Conservation (phyloP, 495 filamentous ascomycete species). For the Friedmanniomyces simplex region DNA sequence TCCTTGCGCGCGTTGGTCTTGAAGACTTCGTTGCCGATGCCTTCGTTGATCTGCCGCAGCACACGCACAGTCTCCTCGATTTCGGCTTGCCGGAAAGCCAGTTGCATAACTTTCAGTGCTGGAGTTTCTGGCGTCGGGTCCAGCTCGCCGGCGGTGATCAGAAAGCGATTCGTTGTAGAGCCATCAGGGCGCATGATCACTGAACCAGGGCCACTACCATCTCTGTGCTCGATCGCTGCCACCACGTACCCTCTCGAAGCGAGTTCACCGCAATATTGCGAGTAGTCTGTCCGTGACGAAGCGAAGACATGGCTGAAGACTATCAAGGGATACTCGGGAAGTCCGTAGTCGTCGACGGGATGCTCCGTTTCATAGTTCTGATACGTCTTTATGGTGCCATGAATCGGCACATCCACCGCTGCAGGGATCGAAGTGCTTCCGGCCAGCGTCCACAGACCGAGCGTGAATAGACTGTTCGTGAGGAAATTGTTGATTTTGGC, state of each 20-base stretch:
- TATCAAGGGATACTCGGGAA: slow-evolving; percentile 33
- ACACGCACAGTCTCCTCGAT: slow-evolving; percentile 40
- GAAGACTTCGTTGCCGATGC: slow-evolving; percentile 30
- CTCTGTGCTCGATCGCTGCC: slow-evolving; percentile 43
- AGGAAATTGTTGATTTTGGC: slow-evolving; percentile 36
- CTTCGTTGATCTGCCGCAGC: slow-evolving; percentile 35
- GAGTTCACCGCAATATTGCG: slow-evolving; percentile 43
- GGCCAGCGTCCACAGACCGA: slow-evolving; percentile 29
- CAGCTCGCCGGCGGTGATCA: slow-evolving; percentile 11
- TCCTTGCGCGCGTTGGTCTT: slow-evolving; percentile 24
- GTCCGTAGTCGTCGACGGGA: slow-evolving; percentile 15
- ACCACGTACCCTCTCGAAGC: slow-evolving; percentile 43
- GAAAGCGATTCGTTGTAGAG: slow-evolving; percentile 22
- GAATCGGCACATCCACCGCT: slow-evolving; percentile 34
- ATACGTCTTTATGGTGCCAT: slow-evolving; percentile 20
- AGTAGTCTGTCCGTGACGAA: slow-evolving; percentile 41
- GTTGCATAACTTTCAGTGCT: slow-evolving; percentile 38
- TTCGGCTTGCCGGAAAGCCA: slow-evolving; percentile 44
- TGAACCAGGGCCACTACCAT: slow-evolving; percentile 42
- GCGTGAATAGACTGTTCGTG: slow-evolving; percentile 31
- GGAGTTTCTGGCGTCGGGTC: slow-evolving; percentile 20
- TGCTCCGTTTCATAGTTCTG: slow-evolving; percentile 10
- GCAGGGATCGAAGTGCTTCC: slow-evolving; percentile 38
- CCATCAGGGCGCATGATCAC: slow-evolving; percentile 30
- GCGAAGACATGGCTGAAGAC: slow-evolving; percentile 48